Conservation (phyloP, 805 yeast species). For the Hanseniaspora mollemarum region DNA sequence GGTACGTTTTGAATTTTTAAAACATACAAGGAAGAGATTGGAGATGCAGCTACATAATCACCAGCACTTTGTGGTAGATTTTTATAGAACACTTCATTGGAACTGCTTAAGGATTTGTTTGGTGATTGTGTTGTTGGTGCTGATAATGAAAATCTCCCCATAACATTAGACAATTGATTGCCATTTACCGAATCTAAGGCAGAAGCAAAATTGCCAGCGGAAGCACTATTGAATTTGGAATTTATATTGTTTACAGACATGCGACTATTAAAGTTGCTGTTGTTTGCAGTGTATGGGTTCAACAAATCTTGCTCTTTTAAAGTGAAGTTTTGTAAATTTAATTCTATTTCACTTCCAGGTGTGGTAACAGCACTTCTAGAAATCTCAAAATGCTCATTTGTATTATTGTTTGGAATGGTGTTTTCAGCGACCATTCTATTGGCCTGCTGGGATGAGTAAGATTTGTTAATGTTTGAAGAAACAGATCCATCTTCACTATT, state of each 20-base stretch:
- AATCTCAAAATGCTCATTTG: background rate
- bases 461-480: background rate
- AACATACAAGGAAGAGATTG: background rate
- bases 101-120: background rate
- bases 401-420: background rate
- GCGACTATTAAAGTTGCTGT: background rate
- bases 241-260: background rate
- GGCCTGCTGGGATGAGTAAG: background rate
- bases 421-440: background rate
- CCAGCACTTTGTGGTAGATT: background rate
- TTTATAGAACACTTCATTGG: background rate
- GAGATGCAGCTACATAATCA: background rate
- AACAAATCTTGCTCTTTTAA: background rate
- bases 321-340: background rate
- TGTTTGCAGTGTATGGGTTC: background rate
- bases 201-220: background rate
- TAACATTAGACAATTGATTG: background rate
- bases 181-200: background rate
- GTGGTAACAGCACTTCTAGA: background rate
- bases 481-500: background rate
- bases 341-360: constrained; percentile 3
- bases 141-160: background rate
- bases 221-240: background rate
- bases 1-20: constrained; percentile 45
- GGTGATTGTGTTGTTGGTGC: background rate